Evolutionary conservation across 306 rosid species (phyloP).

Genomic region (Nissolia schottii): DNA sequence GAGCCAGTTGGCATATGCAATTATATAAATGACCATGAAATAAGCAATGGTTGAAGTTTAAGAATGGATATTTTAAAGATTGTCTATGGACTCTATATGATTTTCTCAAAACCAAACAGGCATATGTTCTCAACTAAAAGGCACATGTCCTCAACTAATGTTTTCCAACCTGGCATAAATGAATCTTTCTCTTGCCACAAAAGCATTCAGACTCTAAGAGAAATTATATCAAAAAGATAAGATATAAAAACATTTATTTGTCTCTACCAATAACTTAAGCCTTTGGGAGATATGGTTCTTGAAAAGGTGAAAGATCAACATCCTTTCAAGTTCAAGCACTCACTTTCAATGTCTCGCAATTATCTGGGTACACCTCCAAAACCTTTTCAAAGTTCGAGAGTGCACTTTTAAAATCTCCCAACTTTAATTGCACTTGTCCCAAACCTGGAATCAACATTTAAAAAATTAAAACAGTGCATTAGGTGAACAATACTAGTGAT

Average conservation of each 20-base stretch:
- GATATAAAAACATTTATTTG: too few species aligned
- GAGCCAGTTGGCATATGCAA: neutral
- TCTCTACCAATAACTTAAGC: too few species aligned
- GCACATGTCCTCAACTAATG: neutral
- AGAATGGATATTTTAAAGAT: neutral
- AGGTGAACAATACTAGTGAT: neutral
- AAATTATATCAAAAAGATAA: conserved; percentile 5
- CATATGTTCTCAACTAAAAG: neutral
- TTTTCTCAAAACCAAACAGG: conserved; percentile 7
- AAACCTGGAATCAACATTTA: conserved; percentile 50
- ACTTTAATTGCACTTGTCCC: conserved; percentile 95
- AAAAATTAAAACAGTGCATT: conserved; percentile 20
- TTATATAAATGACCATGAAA: conserved; percentile 4
- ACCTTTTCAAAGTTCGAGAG: conserved; percentile 88
- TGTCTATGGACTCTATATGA: conserved; percentile 13
- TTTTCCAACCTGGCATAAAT: conserved; percentile 10
- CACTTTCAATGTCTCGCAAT: conserved; percentile 90
- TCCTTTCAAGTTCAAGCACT: conserved; percentile 33
- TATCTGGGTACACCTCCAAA: conserved; percentile 84
- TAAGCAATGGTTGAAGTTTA: neutral
- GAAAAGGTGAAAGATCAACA: neutral
- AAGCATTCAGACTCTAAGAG: neutral
- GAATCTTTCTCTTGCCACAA: neutral
- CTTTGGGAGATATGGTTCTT: too few species aligned
- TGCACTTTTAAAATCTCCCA: conserved; percentile 95